Evolutionary conservation across 106 monocot species (phyloP).

Genomic region (Allium fistulosum): DNA sequence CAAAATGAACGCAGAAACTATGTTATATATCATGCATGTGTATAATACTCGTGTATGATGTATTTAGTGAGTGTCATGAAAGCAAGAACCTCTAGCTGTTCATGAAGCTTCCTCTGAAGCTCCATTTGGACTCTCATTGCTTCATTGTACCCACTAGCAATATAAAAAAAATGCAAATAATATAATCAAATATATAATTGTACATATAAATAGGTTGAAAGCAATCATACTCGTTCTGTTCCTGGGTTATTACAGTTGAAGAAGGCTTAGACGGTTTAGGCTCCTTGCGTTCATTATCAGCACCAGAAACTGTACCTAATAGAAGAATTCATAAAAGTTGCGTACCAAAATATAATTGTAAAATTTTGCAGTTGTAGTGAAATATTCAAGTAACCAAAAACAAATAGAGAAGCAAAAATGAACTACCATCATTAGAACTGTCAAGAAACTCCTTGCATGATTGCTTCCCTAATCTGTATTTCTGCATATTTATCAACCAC

Average conservation of each 20-base stretch:
- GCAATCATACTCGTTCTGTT: slow-evolving; percentile 37
- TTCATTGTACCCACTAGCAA: slow-evolving; percentile 50
- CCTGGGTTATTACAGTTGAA: slow-evolving; percentile 18
- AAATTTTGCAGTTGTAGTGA: background rate
- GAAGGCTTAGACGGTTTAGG: slow-evolving; percentile 15
- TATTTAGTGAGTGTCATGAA: background rate
- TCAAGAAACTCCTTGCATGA: slow-evolving; percentile 34
- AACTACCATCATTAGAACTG: slow-evolving; percentile 31
- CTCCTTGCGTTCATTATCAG: slow-evolving; percentile 15
- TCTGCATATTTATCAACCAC: slow-evolving; percentile 17
- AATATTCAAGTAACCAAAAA: background rate
- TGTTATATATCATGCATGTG: background rate
- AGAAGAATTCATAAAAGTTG: background rate
- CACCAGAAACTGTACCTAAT: slow-evolving; percentile 11
- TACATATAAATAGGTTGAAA: background rate
- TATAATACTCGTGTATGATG: background rate
- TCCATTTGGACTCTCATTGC: slow-evolving; percentile 78
- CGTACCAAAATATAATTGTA: background rate
- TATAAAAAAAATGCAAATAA: slow-evolving; percentile 2
- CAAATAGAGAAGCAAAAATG: background rate
- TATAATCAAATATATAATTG: background rate
- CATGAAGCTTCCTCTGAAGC: slow-evolving; percentile 54
- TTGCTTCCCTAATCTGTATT: slow-evolving; percentile 54
- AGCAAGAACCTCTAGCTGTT: slow-evolving; percentile 43
- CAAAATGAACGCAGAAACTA: background rate